Evolutionary conservation across 192 early-diverging fungal genomes (phyloP), one percentile per base, ranked within the genome.

Genomic region (Ambispora gerdemannii): DNA sequence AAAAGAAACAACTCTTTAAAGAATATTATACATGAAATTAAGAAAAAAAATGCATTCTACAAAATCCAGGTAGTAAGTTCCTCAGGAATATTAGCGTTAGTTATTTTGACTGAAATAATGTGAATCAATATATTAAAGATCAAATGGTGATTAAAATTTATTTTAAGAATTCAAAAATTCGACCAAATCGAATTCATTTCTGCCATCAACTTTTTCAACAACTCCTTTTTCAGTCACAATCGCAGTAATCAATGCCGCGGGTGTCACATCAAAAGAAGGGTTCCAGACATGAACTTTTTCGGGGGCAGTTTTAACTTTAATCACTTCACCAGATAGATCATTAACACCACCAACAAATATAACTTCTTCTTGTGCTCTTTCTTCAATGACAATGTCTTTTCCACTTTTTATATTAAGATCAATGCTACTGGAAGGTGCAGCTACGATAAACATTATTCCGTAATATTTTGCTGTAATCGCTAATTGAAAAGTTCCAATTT

Each of bases 401-500:
- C 97, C 97, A 7, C 72, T 80, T 0, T 66, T 50, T 6, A 89
- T 85, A 2, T 75, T 76, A 71, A 98, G 76, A 82, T 99, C 97
- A 52, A 99, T 88, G 1, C 91, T 92, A 2, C 95, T 96, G 0
- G 86, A 82, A 4, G 97, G 97, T 0, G 97, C 97, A n/a, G 97
- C 96, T 1, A 99, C 97, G 58, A 99, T 91, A 72, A 99, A 98
- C 22, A 83, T 84, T 4, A 95, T 83, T 19, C 82, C 82, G 74
- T 98, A 94, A 76, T 88, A 86, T 50, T 81, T 83, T 10, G 97
- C 97, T 7, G 91, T 81, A 68, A 99, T 95, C 24, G 97, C 95
- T 53, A 99, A 78, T 74, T 99, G 97, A 67, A 98, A 99, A 4
- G 96, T 99, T 15, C 97, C 97, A 67, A 99, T 98, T 77, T 97